These are phyloP conservation scores for Volvariella volvacea DNA, from an alignment of 1,284 basidiomycete genomes.

Conservation along the genomic window DNA sequence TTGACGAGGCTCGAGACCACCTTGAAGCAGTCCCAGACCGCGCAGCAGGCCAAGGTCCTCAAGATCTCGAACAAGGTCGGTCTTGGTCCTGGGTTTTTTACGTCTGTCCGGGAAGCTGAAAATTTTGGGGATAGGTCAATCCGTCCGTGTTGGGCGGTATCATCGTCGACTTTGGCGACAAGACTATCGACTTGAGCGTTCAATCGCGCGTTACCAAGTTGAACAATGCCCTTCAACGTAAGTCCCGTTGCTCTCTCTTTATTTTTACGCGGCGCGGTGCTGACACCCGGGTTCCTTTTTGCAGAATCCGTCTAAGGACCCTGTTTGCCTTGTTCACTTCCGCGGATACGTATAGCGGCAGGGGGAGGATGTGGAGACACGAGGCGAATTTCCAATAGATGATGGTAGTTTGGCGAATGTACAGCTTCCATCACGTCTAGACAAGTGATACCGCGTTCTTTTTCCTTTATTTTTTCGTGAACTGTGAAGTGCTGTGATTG, in stretches of 20 bases:
- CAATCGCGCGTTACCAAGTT: slow-evolving; percentile 91
- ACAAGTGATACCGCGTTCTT: too few relatives aligned
- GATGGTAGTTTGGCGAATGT: too few relatives aligned
- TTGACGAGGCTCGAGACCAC: slow-evolving; percentile 73
- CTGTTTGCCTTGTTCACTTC: background rate
- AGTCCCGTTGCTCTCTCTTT: slow-evolving; percentile 16
- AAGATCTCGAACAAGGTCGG: slow-evolving; percentile 84
- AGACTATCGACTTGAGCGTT: slow-evolving; percentile 94
- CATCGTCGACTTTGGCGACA: slow-evolving; percentile 96
- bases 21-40: slow-evolving; percentile 80
- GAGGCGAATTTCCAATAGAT: too few relatives aligned
- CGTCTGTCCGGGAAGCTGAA: slow-evolving; percentile 6
- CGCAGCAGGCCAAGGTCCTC: slow-evolving; percentile 77
- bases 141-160: slow-evolving; percentile 83
- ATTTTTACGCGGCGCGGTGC: background rate
- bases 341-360: background rate
- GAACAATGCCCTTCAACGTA: slow-evolving; percentile 83
- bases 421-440: too few relatives aligned
- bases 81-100: slow-evolving; percentile 2
- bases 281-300: slow-evolving; percentile 8
- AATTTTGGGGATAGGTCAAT: slow-evolving; percentile 75
- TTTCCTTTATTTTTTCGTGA: too few relatives aligned
- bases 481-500: too few relatives aligned
- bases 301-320: slow-evolving; percentile 25
- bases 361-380: too few relatives aligned